Base-by-base conservation (phyloP, 805 yeast genomes). In the Zygoascus bituminiphila region DNA sequence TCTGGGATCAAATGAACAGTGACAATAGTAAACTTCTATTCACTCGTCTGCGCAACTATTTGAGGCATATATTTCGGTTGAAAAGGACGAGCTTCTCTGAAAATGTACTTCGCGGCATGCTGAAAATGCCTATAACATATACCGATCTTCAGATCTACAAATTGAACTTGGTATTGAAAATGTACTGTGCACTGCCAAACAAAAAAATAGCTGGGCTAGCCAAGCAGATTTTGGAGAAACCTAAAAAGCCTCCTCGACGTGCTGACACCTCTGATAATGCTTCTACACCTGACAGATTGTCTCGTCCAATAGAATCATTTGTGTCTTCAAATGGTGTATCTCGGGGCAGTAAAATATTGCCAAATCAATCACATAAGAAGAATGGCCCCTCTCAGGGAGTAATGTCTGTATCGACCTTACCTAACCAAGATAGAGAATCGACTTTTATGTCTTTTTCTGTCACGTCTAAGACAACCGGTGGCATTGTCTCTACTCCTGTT, bases 31-130 rank as follows among this genome's bases (percentile, higher is more conserved):
- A n/a, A 29, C 15, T 35, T n/a, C 33, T 54, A n/a, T 21, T 51
- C 4, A 50, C 47, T 6, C 42, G 57, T 24, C 20, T 54, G 10
- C 40, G 54, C 10, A 54, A 54, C 44, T 54, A 54, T 54, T 21
- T 54, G 36, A 29, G n/a, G 54, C 48, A 7, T 24, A 37, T 29
- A 6, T 45, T 33, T 24, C 43, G 17, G 4, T 21, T 21, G 15
- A 36, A 19, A 39, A 45, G 24, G 42, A 24, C 25, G 46, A 49
- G 45, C 42, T 24, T 23, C 44, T 38, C n/a, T 29, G 10, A 12
- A 2, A 29, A 29, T 7, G 33, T 29, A 15, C 42, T 39, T 25
- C 19, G 5, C 10, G 21, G 21, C 7, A 20, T 39, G 5, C 10
- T 14, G 19, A 14, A 43, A 33, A 24, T 48, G n/a, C 50, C 52